Conservation (phyloP, 1,284 basidiomycete species). For the Ustilago cynodontis region DNA sequence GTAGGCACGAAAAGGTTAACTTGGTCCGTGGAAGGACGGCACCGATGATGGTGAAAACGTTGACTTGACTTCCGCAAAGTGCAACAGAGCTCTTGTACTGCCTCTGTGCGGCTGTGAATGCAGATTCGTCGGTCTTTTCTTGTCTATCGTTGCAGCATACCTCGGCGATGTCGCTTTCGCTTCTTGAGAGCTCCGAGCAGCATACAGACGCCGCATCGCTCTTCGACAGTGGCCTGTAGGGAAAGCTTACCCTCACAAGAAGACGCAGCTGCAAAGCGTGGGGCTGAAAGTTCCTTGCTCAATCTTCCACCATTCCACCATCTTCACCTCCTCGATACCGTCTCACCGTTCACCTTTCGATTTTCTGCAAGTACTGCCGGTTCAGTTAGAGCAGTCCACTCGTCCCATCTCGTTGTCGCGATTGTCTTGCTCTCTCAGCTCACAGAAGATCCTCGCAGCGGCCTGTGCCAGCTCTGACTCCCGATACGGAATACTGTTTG, state of each 20-base stretch:
- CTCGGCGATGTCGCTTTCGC: neutral
- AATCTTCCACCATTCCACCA: neutral
- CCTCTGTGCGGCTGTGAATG: no score
- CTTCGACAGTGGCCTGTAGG: neutral
- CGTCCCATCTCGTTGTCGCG: no score
- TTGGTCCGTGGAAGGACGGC: neutral
- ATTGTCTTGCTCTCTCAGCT: no score
- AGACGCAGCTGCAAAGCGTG: neutral
- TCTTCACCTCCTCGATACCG: neutral
- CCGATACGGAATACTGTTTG: no score
- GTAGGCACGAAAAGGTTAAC: neutral
- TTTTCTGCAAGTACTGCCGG: neutral
- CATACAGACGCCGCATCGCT: neutral
- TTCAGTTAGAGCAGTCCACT: neutral
- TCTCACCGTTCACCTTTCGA: neutral
- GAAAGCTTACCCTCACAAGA: neutral
- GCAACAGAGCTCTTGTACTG: no score
- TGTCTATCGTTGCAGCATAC: neutral
- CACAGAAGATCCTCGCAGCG: no score
- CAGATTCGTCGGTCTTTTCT: no score
- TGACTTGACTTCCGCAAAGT: no score
- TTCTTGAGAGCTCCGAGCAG: neutral
- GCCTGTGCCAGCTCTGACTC: no score
- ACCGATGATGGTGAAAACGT: neutral
- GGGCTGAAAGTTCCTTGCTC: neutral